Evolutionary conservation across 306 rosid species (phyloP).

Genomic region (Clitoria ternatea): DNA sequence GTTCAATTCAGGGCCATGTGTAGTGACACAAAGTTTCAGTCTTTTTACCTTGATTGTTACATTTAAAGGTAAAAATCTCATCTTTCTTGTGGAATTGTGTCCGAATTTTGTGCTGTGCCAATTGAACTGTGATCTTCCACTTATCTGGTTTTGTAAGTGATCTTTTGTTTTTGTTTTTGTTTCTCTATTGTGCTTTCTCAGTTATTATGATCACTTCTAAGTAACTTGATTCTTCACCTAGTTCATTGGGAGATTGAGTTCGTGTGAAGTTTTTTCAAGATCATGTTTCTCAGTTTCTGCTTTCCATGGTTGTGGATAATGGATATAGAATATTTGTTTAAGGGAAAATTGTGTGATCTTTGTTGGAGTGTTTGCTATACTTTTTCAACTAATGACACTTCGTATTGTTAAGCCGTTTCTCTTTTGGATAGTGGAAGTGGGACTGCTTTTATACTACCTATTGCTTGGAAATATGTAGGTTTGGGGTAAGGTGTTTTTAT

Average conservation of each 20-base stretch:
- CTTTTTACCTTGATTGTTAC: constrained; percentile 5
- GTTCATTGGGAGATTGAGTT: neutral
- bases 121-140: neutral
- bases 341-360: neutral
- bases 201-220: neutral
- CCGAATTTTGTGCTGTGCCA: neutral
- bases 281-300: neutral
- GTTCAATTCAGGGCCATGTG: neutral
- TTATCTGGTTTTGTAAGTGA: neutral
- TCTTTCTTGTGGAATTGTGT: neutral
- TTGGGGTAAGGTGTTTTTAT: neutral
- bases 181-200: neutral
- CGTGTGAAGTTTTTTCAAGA: neutral
- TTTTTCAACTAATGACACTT: neutral
- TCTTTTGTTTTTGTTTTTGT: neutral
- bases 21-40: neutral
- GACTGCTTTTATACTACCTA: neutral
- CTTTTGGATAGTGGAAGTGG: neutral
- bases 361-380: neutral
- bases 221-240: neutral
- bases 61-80: neutral
- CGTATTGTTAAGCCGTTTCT: neutral
- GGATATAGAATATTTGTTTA: neutral
- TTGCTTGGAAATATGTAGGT: neutral
- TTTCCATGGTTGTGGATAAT: neutral